Conservation (phyloP, 2,329 filamentous ascomycete species). For the Blumeriella jaapii region DNA sequence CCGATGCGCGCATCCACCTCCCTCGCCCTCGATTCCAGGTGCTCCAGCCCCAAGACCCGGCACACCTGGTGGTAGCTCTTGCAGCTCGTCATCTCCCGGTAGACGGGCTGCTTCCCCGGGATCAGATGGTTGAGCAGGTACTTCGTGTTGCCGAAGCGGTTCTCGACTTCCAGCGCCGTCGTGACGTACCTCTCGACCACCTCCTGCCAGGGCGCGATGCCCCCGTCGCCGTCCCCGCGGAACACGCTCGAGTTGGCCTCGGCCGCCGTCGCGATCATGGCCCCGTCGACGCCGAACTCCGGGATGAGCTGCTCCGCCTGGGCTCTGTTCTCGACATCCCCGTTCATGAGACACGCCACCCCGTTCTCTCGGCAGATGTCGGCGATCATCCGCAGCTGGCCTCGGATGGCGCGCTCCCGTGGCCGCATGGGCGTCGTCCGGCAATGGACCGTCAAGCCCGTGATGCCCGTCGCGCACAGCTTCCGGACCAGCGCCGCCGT, state of each 20-base stretch:
- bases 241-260: constrained; percentile 91
- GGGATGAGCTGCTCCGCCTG: constrained; percentile 59
- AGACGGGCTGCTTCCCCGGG: constrained; percentile 61
- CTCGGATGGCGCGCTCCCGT: constrained; percentile 73
- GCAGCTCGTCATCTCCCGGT: constrained; percentile 47
- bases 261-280: constrained; percentile 92
- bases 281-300: constrained; percentile 81
- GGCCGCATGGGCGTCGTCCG: constrained; percentile 94
- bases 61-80: constrained; percentile 65
- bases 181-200: constrained; percentile 67
- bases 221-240: constrained; percentile 55
- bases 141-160: constrained; percentile 87
- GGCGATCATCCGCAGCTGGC: constrained; percentile 75
- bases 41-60: constrained; percentile 49
- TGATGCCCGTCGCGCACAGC: constrained; percentile 81
- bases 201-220: constrained; percentile 61
- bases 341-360: constrained; percentile 92
- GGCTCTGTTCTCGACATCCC: constrained; percentile 69
- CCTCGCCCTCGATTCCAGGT: constrained; percentile 51
- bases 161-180: constrained; percentile 64
- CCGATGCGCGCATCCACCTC: constrained; percentile 42
- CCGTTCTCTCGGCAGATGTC: constrained; percentile 71
- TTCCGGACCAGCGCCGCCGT: constrained; percentile 68
- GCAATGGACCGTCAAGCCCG: constrained; percentile 85
- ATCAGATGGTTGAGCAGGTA: constrained; percentile 78